phyloP scores from a whole-genome alignment of 2,329 filamentous ascomycete genomes.

The Dothistroma pini region DNA sequence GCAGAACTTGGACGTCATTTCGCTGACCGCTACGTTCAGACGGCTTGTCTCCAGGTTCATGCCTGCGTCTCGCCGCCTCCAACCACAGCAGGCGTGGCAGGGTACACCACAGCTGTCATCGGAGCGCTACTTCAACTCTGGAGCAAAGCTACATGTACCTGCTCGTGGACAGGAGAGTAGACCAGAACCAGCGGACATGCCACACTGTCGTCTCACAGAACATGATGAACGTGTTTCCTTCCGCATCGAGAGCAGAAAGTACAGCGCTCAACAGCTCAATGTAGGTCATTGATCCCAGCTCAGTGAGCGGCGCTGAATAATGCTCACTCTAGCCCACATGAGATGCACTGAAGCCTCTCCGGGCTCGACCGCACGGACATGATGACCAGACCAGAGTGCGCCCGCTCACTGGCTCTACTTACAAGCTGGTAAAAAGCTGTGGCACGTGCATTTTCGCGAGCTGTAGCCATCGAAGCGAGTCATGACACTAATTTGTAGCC shows the following conservation, averaged over 20 bases:
- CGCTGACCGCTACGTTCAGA: background rate
- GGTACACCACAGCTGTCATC: background rate
- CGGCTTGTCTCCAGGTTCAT: background rate
- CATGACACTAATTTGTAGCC: background rate
- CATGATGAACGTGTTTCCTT: no score
- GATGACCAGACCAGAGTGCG: no score
- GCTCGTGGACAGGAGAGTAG: background rate
- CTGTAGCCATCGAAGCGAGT: background rate
- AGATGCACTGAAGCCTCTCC: no score
- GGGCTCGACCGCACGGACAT: no score
- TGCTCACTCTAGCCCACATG: no score
- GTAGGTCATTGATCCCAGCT: no score
- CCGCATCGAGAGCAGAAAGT: no score
- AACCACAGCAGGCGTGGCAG: background rate
- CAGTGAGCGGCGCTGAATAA: no score
- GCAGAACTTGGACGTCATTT: background rate
- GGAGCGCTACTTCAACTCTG: background rate
- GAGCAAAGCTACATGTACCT: background rate
- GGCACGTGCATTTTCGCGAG: background rate
- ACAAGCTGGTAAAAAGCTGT: no score
- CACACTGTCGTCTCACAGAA: background rate
- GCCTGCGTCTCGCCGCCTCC: background rate
- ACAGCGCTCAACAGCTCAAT: no score
- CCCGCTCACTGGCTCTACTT: no score
- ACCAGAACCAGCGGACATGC: background rate